These are phyloP conservation scores for Monilinia aucupariae DNA, from an alignment of 2,329 filamentous ascomycete species.

Conservation along the genomic window DNA sequence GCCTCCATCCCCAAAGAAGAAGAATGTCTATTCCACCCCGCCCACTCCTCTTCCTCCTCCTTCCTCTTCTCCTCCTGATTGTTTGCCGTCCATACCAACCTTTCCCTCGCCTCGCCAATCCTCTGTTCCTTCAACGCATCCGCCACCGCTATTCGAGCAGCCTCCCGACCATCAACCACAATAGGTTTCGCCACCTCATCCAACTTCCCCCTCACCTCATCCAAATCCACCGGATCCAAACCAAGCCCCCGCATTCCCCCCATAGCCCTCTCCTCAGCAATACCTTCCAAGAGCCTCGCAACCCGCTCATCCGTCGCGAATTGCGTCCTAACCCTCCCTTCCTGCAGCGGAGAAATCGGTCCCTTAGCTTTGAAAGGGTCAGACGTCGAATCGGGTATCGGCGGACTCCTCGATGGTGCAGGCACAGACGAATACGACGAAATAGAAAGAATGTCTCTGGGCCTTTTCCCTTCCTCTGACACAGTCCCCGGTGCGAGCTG, in stretches of 20 bases:
- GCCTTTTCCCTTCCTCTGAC: too few species aligned
- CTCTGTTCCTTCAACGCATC: neutral
- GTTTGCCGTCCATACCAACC: neutral
- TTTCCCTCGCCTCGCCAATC: neutral
- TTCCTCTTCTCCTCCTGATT: neutral
- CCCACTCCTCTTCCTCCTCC: too few species aligned
- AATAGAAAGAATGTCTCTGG: too few species aligned
- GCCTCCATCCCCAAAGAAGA: too few species aligned
- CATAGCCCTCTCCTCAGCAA: neutral
- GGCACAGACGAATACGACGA: too few species aligned
- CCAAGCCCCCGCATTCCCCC: neutral
- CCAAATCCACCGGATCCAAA: neutral
- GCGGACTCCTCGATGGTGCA: accelerated
- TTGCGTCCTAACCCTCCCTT: neutral
- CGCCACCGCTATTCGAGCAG: neutral
- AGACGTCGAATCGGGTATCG: neutral
- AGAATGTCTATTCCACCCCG: neutral
- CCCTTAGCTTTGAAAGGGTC: neutral
- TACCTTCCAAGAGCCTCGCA: neutral
- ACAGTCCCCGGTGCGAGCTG: too few species aligned
- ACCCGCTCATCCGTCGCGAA: neutral
- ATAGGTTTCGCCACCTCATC: neutral
- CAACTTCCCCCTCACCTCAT: neutral
- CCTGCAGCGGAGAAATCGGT: neutral
- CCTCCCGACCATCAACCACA: neutral